These are phyloP conservation scores for Aspergillus pseudonomiae DNA, from an alignment of 2,329 filamentous ascomycete genomes.

Conservation along the genomic window DNA sequence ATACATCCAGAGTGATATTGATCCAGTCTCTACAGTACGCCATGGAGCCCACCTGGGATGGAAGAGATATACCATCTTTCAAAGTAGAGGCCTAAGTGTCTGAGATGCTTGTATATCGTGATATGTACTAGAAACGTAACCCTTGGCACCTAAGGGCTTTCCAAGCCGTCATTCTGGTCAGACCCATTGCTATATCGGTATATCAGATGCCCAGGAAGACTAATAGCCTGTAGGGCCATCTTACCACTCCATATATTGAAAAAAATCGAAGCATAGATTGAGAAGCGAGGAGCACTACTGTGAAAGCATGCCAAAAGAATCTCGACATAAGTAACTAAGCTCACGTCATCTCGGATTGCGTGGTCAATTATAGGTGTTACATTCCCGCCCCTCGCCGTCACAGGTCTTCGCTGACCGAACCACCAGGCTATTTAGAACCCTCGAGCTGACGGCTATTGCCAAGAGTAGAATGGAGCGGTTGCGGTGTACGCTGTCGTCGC, in stretches of 20 bases:
- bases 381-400: neutral
- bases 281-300: neutral
- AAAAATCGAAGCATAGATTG: neutral
- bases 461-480: neutral
- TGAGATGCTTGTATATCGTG: neutral
- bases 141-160: neutral
- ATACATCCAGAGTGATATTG: neutral
- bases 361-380: neutral
- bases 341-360: neutral
- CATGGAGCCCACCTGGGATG: too few species aligned
- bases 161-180: too few species aligned
- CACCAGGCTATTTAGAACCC: neutral
- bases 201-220: neutral
- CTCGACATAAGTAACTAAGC: neutral
- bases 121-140: neutral
- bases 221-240: neutral
- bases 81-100: neutral
- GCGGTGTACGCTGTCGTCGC: neutral
- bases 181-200: neutral
- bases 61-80: neutral
- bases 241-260: neutral
- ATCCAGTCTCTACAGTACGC: neutral
- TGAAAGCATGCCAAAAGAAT: neutral
- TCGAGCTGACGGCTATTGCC: neutral
- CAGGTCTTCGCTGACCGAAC: neutral